Conservation (phyloP, 495 filamentous ascomycete species). For the Parachaetomium inaequale region DNA sequence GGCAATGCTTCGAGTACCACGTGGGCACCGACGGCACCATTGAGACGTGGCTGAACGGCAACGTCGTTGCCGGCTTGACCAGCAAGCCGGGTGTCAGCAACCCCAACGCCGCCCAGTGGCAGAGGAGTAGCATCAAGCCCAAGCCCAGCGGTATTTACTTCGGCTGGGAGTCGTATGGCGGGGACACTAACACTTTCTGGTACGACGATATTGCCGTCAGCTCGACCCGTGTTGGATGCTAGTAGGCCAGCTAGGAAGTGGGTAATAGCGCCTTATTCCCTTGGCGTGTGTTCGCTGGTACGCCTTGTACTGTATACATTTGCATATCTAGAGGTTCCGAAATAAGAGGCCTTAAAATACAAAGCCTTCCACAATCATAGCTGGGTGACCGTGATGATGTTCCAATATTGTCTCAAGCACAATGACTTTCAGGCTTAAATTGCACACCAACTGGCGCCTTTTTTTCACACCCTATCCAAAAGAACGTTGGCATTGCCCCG, state of each 20-base stretch:
- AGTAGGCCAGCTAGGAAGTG: background rate
- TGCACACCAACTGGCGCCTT: too few relatives aligned
- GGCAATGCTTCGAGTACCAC: conserved; percentile 59
- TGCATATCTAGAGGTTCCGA: background rate
- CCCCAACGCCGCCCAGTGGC: conserved; percentile 51
- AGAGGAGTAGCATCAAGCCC: conserved; percentile 44
- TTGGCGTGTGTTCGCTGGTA: too few relatives aligned
- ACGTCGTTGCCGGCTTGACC: conserved; percentile 48
- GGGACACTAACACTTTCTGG: conserved; percentile 57
- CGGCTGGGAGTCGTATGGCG: conserved; percentile 58
- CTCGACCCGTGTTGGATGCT: conserved; percentile 48
- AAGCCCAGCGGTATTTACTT: conserved; percentile 54
- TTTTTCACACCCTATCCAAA: too few relatives aligned
- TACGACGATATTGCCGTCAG: conserved; percentile 52
- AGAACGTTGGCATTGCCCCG: too few relatives aligned
- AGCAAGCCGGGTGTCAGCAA: conserved; percentile 43
- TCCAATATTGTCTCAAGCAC: background rate
- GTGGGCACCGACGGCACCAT: conserved; percentile 52
- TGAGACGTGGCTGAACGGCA: conserved; percentile 56
- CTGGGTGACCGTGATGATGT: too few relatives aligned
- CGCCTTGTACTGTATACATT: background rate
- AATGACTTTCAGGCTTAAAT: too few relatives aligned
- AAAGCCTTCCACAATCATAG: background rate
- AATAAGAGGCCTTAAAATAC: background rate
- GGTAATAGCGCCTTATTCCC: background rate